Evolutionary conservation across 2,329 filamentous ascomycete genomes (phyloP).

Genomic region (Penicillium sp.): DNA sequence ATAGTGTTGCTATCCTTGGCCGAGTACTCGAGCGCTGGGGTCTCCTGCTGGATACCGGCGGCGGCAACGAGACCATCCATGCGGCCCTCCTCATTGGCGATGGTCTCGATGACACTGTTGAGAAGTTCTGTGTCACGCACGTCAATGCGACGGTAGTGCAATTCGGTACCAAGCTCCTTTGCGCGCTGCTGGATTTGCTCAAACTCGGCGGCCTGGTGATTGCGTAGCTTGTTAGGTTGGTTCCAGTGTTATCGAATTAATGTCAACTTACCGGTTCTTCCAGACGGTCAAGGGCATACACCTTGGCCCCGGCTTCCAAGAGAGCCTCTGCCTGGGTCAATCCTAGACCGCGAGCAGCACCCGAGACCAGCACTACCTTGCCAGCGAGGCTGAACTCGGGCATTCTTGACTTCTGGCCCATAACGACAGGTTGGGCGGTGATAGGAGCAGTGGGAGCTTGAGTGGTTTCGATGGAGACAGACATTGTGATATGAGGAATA

Average conservation of each 20-base stretch:
- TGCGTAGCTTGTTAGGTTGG: not conserved
- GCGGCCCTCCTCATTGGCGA: slow-evolving; percentile 67
- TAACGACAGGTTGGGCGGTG: slow-evolving; percentile 27
- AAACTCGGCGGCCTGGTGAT: slow-evolving; percentile 56
- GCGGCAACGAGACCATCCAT: slow-evolving; percentile 77
- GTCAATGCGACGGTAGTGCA: slow-evolving; percentile 77
- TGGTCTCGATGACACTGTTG: slow-evolving; percentile 65
- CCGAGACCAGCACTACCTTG: slow-evolving; percentile 70
- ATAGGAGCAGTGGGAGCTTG: slow-evolving; percentile 28
- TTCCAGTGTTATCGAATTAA: not conserved
- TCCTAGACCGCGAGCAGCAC: slow-evolving; percentile 70
- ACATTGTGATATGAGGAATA: slow-evolving; percentile 25
- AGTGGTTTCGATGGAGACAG: slow-evolving; percentile 36
- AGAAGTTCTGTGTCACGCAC: slow-evolving; percentile 70
- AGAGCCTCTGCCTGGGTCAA: slow-evolving; percentile 71
- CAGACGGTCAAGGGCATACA: slow-evolving; percentile 47
- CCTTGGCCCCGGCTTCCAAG: slow-evolving; percentile 69
- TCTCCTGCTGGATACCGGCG: slow-evolving; percentile 76
- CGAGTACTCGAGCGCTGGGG: slow-evolving; percentile 74
- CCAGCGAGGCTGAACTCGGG: slow-evolving; percentile 74
- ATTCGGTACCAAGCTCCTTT: slow-evolving; percentile 62
- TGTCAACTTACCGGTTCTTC: slow-evolving; percentile 36
- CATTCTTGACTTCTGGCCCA: slow-evolving; percentile 46
- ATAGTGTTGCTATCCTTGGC: slow-evolving; percentile 61
- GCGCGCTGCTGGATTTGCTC: slow-evolving; percentile 63